These are phyloP conservation scores for Albizia julibrissin DNA, from an alignment of 306 rosid genomes.

Conservation along the genomic window DNA sequence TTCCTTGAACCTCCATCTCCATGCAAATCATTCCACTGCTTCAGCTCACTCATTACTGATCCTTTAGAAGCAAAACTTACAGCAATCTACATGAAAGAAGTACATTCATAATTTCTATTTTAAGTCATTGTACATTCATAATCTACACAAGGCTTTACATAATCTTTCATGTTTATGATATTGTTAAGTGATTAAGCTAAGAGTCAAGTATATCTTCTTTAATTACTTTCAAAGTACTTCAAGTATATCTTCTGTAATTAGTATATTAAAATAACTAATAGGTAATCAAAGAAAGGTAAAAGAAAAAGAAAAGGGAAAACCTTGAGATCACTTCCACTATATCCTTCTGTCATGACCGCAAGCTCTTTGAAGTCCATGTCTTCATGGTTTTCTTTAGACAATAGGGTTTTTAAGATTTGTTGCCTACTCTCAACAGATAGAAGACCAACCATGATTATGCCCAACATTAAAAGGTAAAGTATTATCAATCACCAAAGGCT, in stretches of 20 bases:
- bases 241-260: too few species aligned
- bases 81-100: conserved; percentile 52
- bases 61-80: conserved; percentile 77
- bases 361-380: conserved; percentile 67
- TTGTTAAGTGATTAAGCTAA: neutral
- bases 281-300: neutral
- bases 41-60: conserved; percentile 68
- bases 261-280: neutral
- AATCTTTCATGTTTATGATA: neutral
- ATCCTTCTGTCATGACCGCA: conserved; percentile 68
- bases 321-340: conserved; percentile 85
- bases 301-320: conserved; percentile 31
- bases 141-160: neutral
- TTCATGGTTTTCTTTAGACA: conserved; percentile 61
- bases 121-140: neutral
- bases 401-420: conserved; percentile 64
- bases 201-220: neutral
- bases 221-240: neutral
- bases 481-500: conserved; percentile 25
- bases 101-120: neutral
- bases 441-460: conserved; percentile 75
- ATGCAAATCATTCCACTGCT: conserved; percentile 76
- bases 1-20: conserved; percentile 90
- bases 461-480: conserved; percentile 14
- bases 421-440: conserved; percentile 64